Evolutionary conservation across 108 stramenopile genomes (phyloP).

Genomic region (Schizochytrium sp.): DNA sequence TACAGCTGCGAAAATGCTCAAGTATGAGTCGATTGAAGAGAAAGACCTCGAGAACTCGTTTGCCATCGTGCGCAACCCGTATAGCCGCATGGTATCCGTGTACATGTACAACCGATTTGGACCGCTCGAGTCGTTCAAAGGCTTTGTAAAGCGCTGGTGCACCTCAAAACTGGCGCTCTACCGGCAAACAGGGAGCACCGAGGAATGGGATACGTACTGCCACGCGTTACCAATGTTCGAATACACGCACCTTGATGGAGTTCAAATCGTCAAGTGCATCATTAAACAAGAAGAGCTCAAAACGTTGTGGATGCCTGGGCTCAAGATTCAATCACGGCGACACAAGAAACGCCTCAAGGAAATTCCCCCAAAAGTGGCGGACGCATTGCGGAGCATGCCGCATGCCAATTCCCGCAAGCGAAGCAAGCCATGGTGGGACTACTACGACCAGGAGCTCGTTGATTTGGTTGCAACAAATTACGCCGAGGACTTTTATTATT

Average conservation of each 20-base stretch:
- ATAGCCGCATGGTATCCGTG: conserved; percentile 56
- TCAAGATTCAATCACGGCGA: not conserved
- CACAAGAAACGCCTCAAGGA: conserved; percentile 2
- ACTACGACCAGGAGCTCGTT: conserved; percentile 54
- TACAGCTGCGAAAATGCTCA: conserved; percentile 50
- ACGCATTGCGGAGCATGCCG: not conserved
- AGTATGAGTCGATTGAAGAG: conserved; percentile 43
- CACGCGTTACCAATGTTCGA: conserved; percentile 54
- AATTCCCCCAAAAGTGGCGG: not conserved
- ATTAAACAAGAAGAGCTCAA: conserved; percentile 56
- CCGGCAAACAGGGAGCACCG: conserved; percentile 44
- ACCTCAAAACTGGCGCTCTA: conserved; percentile 18
- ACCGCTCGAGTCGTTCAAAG: conserved; percentile 37
- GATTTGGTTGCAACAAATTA: conserved; percentile 53
- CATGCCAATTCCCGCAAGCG: not conserved
- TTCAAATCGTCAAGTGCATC: conserved; percentile 48
- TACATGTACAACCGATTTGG: conserved; percentile 59
- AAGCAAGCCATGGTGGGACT: conserved; percentile 44
- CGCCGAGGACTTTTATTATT: conserved; percentile 50
- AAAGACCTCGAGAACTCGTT: conserved; percentile 42
- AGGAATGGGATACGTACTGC: conserved; percentile 59
- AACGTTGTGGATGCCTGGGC: not conserved
- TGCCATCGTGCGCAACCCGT: conserved; percentile 60
- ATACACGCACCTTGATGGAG: conserved; percentile 49
- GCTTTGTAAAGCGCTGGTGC: conserved; percentile 43